Conservation (phyloP, 371 early-diverging fungal species). For the Apophysomyces elegans region DNA sequence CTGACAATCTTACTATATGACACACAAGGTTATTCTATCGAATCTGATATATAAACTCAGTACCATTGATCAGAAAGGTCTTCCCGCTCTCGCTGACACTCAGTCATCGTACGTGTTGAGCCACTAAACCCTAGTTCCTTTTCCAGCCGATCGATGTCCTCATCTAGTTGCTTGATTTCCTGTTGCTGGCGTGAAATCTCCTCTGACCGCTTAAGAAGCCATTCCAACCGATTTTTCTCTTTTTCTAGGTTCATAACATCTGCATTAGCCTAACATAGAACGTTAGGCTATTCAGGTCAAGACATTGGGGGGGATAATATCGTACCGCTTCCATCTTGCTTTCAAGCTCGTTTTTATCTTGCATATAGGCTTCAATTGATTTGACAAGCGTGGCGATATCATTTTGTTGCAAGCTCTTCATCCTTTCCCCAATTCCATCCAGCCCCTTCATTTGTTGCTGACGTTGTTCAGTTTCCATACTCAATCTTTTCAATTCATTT, state of each 20-base stretch:
- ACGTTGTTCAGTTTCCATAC: constrained; percentile 33
- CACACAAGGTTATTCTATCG: neutral
- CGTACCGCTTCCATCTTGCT: constrained; percentile 16
- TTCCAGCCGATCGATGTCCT: constrained; percentile 56
- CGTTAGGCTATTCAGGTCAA: neutral
- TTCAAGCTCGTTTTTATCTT: constrained; percentile 33
- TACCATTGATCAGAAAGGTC: constrained; percentile 54
- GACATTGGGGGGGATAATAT: too few relatives aligned
- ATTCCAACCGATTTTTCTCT: constrained; percentile 26
- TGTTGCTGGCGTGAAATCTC: constrained; percentile 40
- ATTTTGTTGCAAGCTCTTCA: constrained; percentile 28
- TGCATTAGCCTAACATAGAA: constrained; percentile 6
- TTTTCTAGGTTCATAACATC: constrained; percentile 29
- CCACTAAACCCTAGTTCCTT: constrained; percentile 64
- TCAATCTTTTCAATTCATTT: constrained; percentile 38
- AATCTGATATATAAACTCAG: neutral
- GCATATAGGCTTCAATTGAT: constrained; percentile 48
- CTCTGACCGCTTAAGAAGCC: constrained; percentile 36
- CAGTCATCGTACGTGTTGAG: constrained; percentile 66
- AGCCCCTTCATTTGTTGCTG: constrained; percentile 44
- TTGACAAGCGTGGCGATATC: constrained; percentile 28
- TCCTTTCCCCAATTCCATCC: constrained; percentile 48
- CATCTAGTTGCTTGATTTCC: constrained; percentile 38
- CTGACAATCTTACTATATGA: constrained; percentile 39
- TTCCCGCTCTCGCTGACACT: constrained; percentile 69